Base-by-base conservation (phyloP, 768 basidiomycete genomes). In the Amanita brunnescens region DNA sequence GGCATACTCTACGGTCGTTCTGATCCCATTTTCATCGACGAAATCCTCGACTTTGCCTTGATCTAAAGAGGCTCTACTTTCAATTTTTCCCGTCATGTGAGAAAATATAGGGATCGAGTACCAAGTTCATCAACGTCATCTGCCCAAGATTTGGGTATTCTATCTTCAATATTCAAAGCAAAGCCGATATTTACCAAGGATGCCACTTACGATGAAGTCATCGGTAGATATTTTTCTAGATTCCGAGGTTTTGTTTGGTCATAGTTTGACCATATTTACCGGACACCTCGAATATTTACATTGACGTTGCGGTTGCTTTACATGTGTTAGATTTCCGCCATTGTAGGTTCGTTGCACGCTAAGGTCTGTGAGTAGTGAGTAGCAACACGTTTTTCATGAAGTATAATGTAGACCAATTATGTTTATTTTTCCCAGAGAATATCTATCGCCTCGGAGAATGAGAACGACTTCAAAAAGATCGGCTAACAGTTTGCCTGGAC, bases 81-180 rank as follows among this genome's bases (percentile, higher is more conserved):
- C 30, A 44, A 14, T 47, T 38, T 18, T 20, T 42, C 21, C 14
- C 29, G 16, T 18, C 10, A 24, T 16, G 38, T 34, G 49, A 20
- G 13, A n/a, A 41, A 32, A n/a, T 18, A 21, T 29, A 23, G 5
- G 24, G 14, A 3, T 24, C 8, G 16, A 14, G 59, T 55, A 80
- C 82, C 85, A 55, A 81, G 72, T 45, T 89, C 87, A 63, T 89
- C 87, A 58, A 89, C 81, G 54, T 91, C 87, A 67, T 91, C 88
- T 37, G 89, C 89, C 89, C 89, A 92, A 5, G 87, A 89, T 73
- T 86, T 89, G 44, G 63, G 72, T 63, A 63, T 54, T 64, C 73
- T 75, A 16, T 29, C 42, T 35, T 26, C 24, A 10, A 30, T 18
- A 29, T 26, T 51, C 39, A 49, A 16, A 33, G 2, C 18, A 10